phyloP scores from a whole-genome alignment of 495 filamentous ascomycete genomes.

The Neurospora sp. region DNA sequence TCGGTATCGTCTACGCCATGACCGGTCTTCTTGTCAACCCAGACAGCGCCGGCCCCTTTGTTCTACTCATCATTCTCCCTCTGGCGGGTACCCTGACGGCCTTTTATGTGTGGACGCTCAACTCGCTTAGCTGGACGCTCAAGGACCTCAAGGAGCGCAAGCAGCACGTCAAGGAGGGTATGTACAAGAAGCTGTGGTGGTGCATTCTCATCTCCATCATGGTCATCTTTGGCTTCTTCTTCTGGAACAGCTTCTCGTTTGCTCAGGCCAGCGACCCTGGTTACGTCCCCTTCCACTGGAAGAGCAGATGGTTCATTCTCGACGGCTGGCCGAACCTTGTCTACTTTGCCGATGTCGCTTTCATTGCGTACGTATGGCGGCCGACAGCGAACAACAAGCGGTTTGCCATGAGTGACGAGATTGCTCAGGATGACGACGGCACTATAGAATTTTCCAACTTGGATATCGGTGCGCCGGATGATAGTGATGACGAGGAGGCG shows the following conservation, averaged over 20 bases:
- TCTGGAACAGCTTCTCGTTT: conserved; percentile 88
- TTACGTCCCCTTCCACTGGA: conserved; percentile 93
- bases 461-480: conserved; percentile 64
- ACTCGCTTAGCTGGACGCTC: conserved; percentile 86
- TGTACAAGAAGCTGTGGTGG: conserved; percentile 99
- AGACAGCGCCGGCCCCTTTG: conserved; percentile 69
- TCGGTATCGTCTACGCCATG: conserved; percentile 87
- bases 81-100: conserved; percentile 86
- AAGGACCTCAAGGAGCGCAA: conserved; percentile 91
- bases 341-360: conserved; percentile 83
- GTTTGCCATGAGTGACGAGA: conserved; percentile 98
- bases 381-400: conserved; percentile 93
- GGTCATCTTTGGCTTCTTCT: conserved; percentile 94
- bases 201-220: conserved; percentile 85
- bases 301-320: conserved; percentile 91
- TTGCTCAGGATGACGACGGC: conserved; percentile 93
- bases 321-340: conserved; percentile 98
- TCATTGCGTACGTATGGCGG: conserved; percentile 94
- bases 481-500: conserved; percentile 58
- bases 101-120: conserved; percentile 99
- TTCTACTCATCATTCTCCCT: conserved; percentile 92
- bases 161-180: conserved; percentile 82
- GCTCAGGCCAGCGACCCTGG: conserved; percentile 70
- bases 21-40: conserved; percentile 84
- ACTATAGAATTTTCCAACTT: conserved; percentile 81